phyloP scores from a whole-genome alignment of 768 basidiomycete species.

The Pleurotus tuoliensis region DNA sequence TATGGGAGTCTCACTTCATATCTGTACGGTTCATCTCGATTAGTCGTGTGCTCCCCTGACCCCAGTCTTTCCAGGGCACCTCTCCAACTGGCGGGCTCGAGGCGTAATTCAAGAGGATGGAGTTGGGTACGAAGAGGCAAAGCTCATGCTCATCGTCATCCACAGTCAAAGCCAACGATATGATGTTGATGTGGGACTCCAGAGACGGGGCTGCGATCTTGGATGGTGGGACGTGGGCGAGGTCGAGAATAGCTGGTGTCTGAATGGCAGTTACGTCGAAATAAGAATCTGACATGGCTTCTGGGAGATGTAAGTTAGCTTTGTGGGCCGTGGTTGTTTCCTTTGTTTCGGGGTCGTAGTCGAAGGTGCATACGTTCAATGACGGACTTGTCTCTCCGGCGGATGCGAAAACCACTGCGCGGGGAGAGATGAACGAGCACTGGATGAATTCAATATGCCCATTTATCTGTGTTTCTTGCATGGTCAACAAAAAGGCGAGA shows the following conservation, averaged over 20 bases:
- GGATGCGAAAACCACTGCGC: conserved; percentile 40
- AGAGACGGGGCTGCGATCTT: conserved; percentile 20
- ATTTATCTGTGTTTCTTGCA: neutral
- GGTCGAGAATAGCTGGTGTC: conserved; percentile 26
- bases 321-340: conserved; percentile 4
- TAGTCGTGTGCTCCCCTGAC: conserved; percentile 13
- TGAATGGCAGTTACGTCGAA: conserved; percentile 23
- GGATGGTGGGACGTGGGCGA: conserved; percentile 16
- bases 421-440: conserved; percentile 43
- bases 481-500: neutral
- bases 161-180: neutral
- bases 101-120: conserved; percentile 9
- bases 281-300: conserved; percentile 6
- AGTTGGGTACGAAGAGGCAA: conserved; percentile 13
- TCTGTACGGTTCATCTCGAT: conserved; percentile 5
- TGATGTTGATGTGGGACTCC: conserved; percentile 9
- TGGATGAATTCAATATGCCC: conserved; percentile 28
- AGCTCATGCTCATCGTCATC: neutral
- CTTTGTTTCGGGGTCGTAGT: conserved; percentile 8
- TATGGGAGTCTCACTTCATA: conserved; percentile 10
- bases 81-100: neutral
- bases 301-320: conserved; percentile 14
- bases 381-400: conserved; percentile 24
- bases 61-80: conserved; percentile 14
- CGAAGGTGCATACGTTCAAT: conserved; percentile 41